Evolutionary conservation across 202 grass and related monocot genomes (phyloP), one percentile per base, ranked within the genome.

Genomic region (Zizania palustris): DNA sequence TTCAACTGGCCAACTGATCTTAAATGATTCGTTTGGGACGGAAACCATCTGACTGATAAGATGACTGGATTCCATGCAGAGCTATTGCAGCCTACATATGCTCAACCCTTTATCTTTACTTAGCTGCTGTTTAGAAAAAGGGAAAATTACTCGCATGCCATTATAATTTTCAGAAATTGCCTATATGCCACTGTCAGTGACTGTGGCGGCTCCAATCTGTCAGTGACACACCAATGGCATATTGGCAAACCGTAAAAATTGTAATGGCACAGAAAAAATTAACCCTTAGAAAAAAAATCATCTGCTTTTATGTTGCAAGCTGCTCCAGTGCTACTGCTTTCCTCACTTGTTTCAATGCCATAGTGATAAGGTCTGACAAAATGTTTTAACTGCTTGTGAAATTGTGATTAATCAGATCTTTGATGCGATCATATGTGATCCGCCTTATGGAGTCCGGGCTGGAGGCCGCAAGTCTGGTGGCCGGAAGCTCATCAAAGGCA

Each of bases 381-480:
- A 20, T 87, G 63, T 55, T 55, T 72, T 28, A 28, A 28, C 28
- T 28, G 28, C 28, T 28, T 28, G 28, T 28, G 28, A 28, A 28
- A 28, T 41, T 41, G 14, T 75, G 40, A 51, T 72, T 51, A 82
- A 69, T 55, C 81, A 97, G 94, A 73, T 97, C 63, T 90, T 93
- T 4, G 90, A 93, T 80, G 90, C 93, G 21, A 97, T 97, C 59
- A 91, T 93, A 28, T 93, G 93, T 65, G 28, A 97, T 48, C 93
- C 93, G 28, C 93, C 93, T 55, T 97, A 97, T 73, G 93, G 93
- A 33, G 93, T 97, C 13, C 90, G 93, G 36, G 90, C 28, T 28
- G 90, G 93, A 56, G 93, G 93, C 42, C 88, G 90, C 14, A 97
- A 97, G 56, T 97, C 93, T 0, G 93, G 93, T 43, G 93, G 93